Evolutionary conservation across 768 basidiomycete genomes (phyloP).

Genomic region (Boletus huronensis): DNA sequence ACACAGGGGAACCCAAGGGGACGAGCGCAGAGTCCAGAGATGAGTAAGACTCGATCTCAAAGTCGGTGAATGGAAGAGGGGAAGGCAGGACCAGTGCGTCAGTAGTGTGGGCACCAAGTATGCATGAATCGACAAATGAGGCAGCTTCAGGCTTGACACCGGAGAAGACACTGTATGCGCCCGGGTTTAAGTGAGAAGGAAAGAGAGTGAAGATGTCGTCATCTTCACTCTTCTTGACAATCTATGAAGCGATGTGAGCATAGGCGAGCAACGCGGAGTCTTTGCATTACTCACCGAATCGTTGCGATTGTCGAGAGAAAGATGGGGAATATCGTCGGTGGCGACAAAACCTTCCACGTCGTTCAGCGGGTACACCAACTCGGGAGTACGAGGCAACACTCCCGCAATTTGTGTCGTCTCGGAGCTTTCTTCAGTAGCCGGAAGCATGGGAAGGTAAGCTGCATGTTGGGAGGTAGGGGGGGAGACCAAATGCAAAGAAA

Average conservation of each 20-base stretch:
- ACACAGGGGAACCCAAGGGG: slow-evolving; percentile 28
- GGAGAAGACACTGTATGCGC: slow-evolving; percentile 19
- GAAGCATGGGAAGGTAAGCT: background rate
- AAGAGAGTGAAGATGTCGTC: background rate
- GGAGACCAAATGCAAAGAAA: background rate
- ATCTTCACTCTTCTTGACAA: background rate
- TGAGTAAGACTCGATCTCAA: slow-evolving; percentile 10
- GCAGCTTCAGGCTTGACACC: slow-evolving; percentile 32
- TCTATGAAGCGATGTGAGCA: slow-evolving; percentile 16
- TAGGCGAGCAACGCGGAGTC: background rate
- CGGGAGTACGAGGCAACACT: slow-evolving; percentile 16
- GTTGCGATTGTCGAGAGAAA: slow-evolving; percentile 27
- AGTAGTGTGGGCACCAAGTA: slow-evolving; percentile 19
- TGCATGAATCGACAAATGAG: slow-evolving; percentile 25
- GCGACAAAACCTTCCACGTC: slow-evolving; percentile 28
- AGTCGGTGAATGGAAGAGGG: slow-evolving; percentile 8
- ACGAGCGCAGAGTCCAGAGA: slow-evolving; percentile 1
- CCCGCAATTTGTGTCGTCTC: slow-evolving; percentile 2
- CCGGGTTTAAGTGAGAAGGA: slow-evolving; percentile 24
- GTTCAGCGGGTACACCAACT: slow-evolving; percentile 10
- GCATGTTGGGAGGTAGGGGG: background rate
- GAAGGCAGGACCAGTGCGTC: background rate
- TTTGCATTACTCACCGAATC: slow-evolving; percentile 16
- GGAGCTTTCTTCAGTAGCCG: background rate
- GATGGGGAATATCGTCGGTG: slow-evolving; percentile 35